phyloP scores from a whole-genome alignment of 2,329 filamentous ascomycete genomes.

The Apiospora hydei region DNA sequence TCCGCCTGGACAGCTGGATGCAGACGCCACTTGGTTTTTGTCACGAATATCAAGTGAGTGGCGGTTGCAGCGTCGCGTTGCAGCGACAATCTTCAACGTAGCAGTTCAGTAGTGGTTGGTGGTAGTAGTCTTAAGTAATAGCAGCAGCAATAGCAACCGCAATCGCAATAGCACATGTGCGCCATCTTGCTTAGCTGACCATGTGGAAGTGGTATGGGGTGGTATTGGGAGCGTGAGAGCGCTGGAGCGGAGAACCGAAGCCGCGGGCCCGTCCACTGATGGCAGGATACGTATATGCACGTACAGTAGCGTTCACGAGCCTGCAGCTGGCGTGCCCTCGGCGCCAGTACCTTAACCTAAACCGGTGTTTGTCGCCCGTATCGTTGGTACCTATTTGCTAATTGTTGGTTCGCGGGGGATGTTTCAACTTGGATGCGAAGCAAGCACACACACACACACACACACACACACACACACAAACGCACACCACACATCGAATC shows the following conservation, averaged over 20 bases:
- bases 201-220: neutral
- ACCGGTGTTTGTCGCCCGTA: slow-evolving; percentile 5
- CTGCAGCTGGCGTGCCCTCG: slow-evolving; percentile 17
- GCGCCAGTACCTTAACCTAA: slow-evolving; percentile 20
- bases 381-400: neutral
- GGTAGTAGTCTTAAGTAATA: neutral
- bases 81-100: slow-evolving; percentile 8
- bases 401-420: neutral
- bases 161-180: neutral
- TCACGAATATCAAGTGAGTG: neutral
- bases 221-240: neutral
- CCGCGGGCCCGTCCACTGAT: slow-evolving; percentile 15
- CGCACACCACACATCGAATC: neutral
- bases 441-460: neutral
- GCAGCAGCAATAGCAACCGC: neutral
- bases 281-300: slow-evolving; percentile 15
- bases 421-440: slow-evolving; percentile 14
- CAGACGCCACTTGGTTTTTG: slow-evolving; percentile 4
- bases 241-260: neutral
- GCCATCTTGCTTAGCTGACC: neutral
- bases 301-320: slow-evolving; percentile 8
- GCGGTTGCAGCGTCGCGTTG: neutral
- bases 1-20: neutral
- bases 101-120: neutral
- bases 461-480: neutral